Percentiles rank a stretch among this genome's conserved stretches.
phyloP scores from a whole-genome alignment of 2,329 filamentous ascomycete species.

The Aschersonia sp. region DNA sequence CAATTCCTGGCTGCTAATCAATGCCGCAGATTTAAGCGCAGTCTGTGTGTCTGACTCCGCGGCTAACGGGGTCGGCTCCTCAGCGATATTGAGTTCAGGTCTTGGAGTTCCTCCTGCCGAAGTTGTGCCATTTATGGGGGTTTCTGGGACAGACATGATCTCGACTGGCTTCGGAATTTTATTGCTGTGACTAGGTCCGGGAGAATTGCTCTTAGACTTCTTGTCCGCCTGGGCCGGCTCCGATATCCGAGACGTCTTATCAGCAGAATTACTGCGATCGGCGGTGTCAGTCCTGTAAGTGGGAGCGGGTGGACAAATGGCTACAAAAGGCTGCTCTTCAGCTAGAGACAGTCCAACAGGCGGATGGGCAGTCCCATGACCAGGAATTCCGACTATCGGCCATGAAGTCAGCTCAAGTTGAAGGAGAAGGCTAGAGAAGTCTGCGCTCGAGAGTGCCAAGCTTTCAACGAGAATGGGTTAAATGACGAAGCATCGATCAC shows the following conservation, averaged over 20 bases:
- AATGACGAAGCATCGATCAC: too few species aligned
- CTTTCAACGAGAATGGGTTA: too few species aligned
- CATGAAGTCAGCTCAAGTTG: background rate
- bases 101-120: conserved; percentile 19
- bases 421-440: background rate
- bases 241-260: background rate
- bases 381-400: conserved; percentile 14
- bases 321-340: conserved; percentile 5
- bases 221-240: background rate
- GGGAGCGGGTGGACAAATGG: conserved; percentile 6
- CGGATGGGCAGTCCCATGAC: conserved; percentile 13
- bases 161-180: conserved; percentile 19
- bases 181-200: conserved; percentile 6
- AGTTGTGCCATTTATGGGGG: conserved; percentile 18
- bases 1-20: conserved; percentile 6
- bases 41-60: conserved; percentile 9
- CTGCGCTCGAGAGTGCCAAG: background rate
- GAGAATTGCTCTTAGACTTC: conserved; percentile 4
- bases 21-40: conserved; percentile 12
- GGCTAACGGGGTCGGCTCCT: conserved; percentile 8
- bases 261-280: conserved; percentile 2
- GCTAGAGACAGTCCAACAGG: conserved; percentile 13
- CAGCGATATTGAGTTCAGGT: conserved; percentile 18
- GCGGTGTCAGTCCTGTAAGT: background rate
- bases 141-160: conserved; percentile 19